Conservation (phyloP, 768 basidiomycete genomes). For the Paxillus ammoniavirescens region DNA sequence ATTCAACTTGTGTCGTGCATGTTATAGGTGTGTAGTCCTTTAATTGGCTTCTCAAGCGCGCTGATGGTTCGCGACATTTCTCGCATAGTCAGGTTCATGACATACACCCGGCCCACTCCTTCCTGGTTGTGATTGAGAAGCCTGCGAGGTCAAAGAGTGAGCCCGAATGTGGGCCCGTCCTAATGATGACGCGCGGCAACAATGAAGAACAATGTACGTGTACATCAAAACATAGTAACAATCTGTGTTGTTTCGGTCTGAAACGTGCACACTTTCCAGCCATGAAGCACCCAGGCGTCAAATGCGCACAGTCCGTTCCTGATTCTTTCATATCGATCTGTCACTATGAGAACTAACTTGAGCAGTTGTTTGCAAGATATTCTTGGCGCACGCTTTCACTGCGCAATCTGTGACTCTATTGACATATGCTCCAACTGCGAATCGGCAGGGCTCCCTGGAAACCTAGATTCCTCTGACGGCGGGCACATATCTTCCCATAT, state of each 20-base stretch:
- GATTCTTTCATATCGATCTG: not conserved
- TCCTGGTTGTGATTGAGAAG: constrained; percentile 76
- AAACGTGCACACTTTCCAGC: constrained; percentile 39
- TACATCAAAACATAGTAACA: not conserved
- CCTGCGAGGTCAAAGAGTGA: constrained; percentile 40
- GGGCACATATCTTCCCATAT: constrained; percentile 87
- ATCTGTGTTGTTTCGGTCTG: not conserved
- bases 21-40: constrained; percentile 60
- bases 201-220: constrained; percentile 62
- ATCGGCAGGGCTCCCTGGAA: constrained; percentile 81
- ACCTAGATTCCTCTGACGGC: constrained; percentile 71
- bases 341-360: not conserved
- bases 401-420: constrained; percentile 80
- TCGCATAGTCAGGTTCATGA: constrained; percentile 78
- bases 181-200: constrained; percentile 33
- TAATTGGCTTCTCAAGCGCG: not conserved
- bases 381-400: constrained; percentile 90
- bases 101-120: constrained; percentile 86
- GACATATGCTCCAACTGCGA: constrained; percentile 90
- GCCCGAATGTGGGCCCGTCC: constrained; percentile 31
- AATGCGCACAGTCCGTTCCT: constrained; percentile 77
- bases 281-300: constrained; percentile 75
- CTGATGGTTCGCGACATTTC: constrained; percentile 2
- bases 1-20: constrained; percentile 79
- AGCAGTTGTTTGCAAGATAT: constrained; percentile 84